Percentiles rank a stretch among this genome's conserved stretches.
These are phyloP conservation scores for Plectranthus barbatus DNA, from an alignment of 257 asterid species.

Conservation along the genomic window DNA sequence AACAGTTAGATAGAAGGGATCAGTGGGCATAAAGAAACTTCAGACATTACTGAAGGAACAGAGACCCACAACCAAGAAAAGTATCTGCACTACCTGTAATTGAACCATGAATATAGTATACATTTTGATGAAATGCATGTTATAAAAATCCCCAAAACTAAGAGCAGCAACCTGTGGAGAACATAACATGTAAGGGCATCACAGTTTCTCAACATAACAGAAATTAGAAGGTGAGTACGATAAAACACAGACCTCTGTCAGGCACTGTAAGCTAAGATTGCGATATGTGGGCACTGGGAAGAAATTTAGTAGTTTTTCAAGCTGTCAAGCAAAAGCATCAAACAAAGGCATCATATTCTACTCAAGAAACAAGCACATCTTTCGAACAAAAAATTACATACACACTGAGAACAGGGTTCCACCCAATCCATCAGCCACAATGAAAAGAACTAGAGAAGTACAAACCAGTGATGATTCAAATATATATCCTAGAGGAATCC, in stretches of 20 bases:
- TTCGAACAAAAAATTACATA: not conserved
- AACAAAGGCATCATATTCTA: slow-evolving; percentile 1
- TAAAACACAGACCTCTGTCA: slow-evolving; percentile 69
- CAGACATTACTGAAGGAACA: not conserved
- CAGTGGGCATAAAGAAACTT: not conserved
- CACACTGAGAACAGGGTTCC: not conserved
- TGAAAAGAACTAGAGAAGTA: slow-evolving; percentile 18
- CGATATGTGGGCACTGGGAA: slow-evolving; percentile 79
- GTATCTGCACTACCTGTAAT: slow-evolving; percentile 57
- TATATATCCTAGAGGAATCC: slow-evolving; percentile 98
- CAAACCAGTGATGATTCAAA: slow-evolving; percentile 96
- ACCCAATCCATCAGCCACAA: slow-evolving; percentile 8
- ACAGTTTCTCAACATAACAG: not conserved
- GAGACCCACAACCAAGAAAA: not conserved
- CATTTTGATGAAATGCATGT: slow-evolving; percentile 69
- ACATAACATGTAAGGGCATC: slow-evolving; percentile 9
- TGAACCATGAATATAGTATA: slow-evolving; percentile 74
- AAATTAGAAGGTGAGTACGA: not conserved
- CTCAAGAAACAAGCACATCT: slow-evolving; percentile 3
- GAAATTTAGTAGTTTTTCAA: slow-evolving; percentile 70
- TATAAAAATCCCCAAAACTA: slow-evolving; percentile 78
- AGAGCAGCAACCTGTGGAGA: slow-evolving; percentile 80
- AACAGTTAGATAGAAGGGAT: slow-evolving; percentile 9
- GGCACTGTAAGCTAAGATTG: slow-evolving; percentile 87
- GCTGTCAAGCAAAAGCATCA: slow-evolving; percentile 44